Evolutionary conservation across 2,329 filamentous ascomycete species (phyloP).

Genomic region (Verticillium zaregamsianum): DNA sequence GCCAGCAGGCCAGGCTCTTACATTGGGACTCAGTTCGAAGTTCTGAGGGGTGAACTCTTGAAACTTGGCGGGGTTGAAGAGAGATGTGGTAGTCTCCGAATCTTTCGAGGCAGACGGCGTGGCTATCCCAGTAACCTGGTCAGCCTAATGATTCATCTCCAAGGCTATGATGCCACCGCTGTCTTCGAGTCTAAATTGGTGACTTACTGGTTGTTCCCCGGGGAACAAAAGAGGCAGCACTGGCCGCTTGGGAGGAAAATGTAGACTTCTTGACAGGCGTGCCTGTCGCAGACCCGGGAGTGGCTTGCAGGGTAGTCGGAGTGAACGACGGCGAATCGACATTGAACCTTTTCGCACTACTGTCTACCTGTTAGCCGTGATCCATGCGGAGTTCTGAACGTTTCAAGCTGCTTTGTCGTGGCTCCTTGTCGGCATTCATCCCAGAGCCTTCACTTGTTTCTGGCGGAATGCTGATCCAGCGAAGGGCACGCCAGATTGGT

Average conservation of each 20-base stretch:
- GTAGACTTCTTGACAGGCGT: conserved; percentile 61
- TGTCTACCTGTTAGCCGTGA: neutral
- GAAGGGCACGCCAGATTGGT: too few relatives aligned
- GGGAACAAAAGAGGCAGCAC: conserved; percentile 80
- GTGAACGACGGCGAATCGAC: conserved; percentile 97
- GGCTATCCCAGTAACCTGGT: neutral
- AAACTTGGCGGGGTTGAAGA: conserved; percentile 54
- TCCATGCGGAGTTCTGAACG: neutral
- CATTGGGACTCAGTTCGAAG: conserved; percentile 47
- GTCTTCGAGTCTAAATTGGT: neutral
- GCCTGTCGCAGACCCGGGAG: conserved; percentile 18
- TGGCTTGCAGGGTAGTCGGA: conserved; percentile 46
- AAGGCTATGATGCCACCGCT: neutral
- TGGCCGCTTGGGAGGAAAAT: conserved; percentile 87
- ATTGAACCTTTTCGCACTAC: conserved; percentile 72
- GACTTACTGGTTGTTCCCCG: conserved; percentile 47
- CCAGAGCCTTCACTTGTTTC: too few relatives aligned
- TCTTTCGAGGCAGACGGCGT: conserved; percentile 26
- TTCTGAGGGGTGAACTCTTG: conserved; percentile 56
- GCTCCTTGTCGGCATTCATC: too few relatives aligned
- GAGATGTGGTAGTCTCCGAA: conserved; percentile 28
- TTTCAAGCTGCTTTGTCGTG: too few relatives aligned
- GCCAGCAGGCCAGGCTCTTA: conserved; percentile 24
- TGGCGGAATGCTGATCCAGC: too few relatives aligned
- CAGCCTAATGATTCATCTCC: too few relatives aligned